Base-by-base conservation (phyloP, 2,329 filamentous ascomycete species). In the Plenodomus tracheiphilus region DNA sequence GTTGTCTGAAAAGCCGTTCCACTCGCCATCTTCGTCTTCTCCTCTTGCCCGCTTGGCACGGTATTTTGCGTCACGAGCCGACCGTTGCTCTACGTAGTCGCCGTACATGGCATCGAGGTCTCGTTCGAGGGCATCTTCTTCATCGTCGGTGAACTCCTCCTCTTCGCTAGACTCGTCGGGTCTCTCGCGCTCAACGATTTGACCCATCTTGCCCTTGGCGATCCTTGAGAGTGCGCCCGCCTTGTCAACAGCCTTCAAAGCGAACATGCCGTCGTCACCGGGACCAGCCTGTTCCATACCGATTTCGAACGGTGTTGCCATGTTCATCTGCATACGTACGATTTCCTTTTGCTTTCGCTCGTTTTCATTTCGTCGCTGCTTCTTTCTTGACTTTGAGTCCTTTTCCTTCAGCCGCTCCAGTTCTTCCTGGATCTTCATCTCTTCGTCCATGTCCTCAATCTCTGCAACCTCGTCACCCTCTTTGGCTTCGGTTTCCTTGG, bases 291-390 rank as follows among this genome's bases (percentile, higher is more conserved):
- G 91, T 68, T 96, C 94, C 76, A 96, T 83, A 65, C 94, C 94
- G 55, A 99, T 96, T 57, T 99, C 94, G 80, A 91, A 94, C 7
- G 94, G 94, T 0, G 91, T 89, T 2, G 87, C 87, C 94, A 99
- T 99, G 75, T 97, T 87, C 78, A 99, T 85, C 73, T 99, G 94
- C 87, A 99, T 88, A 28, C 94, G 86, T n/a, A 96, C 81, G 51
- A 97, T 91, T 58, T 97, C 94, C 61, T 89, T 94, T 61, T 94
- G 89, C 74, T 96, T 97, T 72, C 85, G 85, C 73, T 99, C 94
- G 58, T 99, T 99, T 51, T 96, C 91, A 62, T 82, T 89, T 57
- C 92, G 83, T 59, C 87, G 85, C 64, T 96, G 89, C 62, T 91
- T 87, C 76, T 91, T 95, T 73, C 86, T 93, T 61, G 86, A 85